Conservation (phyloP, 805 yeast genomes). For the Komagataella kurtzmanii region DNA sequence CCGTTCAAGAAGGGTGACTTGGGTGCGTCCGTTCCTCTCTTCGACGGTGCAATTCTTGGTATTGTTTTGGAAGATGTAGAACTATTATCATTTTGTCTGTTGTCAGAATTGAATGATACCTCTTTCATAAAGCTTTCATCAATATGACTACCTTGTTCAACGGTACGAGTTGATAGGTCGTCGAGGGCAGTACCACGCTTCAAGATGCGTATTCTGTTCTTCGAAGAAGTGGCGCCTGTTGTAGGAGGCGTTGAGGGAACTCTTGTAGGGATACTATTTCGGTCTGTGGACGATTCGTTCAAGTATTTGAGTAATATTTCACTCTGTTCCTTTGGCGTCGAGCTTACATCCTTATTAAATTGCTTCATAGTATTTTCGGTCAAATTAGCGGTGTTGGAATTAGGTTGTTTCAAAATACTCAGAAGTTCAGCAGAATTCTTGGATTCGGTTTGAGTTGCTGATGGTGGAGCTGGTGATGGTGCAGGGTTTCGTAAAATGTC, state of each 20-base stretch:
- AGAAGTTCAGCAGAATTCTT: constrained; percentile 2
- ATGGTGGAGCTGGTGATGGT: background rate
- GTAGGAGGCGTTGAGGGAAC: background rate
- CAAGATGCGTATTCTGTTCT: background rate
- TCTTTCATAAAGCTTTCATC: background rate
- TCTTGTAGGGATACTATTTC: background rate
- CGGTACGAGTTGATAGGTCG: background rate
- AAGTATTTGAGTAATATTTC: background rate
- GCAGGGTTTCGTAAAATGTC: constrained; percentile 4
- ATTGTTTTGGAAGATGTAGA: background rate
- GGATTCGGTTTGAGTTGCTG: background rate
- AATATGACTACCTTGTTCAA: background rate
- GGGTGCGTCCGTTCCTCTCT: background rate
- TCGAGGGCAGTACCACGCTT: background rate
- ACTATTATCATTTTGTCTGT: background rate
- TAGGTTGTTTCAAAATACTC: constrained; percentile 4
- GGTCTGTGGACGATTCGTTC: background rate
- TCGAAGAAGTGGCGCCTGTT: background rate
- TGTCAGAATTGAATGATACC: background rate
- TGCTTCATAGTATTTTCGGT: background rate
- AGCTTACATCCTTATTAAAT: no score
- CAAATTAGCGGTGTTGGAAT: background rate
- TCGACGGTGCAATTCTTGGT: background rate
- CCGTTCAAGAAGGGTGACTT: background rate
- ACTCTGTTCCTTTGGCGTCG: background rate